Evolutionary conservation across 331 rosid species (phyloP).

Genomic region (Spiraea crenata): DNA sequence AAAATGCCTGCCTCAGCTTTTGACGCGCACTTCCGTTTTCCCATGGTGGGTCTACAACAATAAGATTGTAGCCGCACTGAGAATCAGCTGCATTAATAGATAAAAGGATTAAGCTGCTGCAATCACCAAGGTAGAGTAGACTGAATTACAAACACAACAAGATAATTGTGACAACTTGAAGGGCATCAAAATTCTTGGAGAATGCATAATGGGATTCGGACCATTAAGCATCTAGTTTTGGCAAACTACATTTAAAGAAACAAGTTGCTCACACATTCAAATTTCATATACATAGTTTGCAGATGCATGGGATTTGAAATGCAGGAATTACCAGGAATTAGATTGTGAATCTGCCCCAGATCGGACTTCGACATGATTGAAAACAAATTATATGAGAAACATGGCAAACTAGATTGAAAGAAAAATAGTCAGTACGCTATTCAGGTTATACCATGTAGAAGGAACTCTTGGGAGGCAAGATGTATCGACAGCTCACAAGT

Average conservation of each 20-base stretch:
- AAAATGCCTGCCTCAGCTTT: slow-evolving; percentile 54
- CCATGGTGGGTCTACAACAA: slow-evolving; percentile 93
- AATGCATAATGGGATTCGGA: neutral
- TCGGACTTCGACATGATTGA: slow-evolving; percentile 84
- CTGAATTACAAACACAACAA: neutral
- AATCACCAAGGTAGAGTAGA: neutral
- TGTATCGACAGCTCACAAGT: slow-evolving; percentile 47
- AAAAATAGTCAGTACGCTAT: neutral
- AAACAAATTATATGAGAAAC: slow-evolving; percentile 30
- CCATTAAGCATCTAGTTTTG: neutral
- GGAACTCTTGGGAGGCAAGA: slow-evolving; percentile 70
- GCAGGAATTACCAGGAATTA: slow-evolving; percentile 83
- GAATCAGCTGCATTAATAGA: slow-evolving; percentile 39
- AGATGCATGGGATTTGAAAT: slow-evolving; percentile 25
- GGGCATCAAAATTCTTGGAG: neutral
- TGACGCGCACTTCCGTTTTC: slow-evolving; percentile 93
- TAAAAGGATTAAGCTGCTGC: slow-evolving; percentile 1
- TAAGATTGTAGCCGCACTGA: slow-evolving; percentile 72
- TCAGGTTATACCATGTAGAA: slow-evolving; percentile 73
- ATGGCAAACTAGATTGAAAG: neutral
- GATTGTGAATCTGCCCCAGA: slow-evolving; percentile 81
- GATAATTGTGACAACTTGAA: neutral
- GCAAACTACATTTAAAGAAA: neutral
- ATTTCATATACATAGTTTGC: slow-evolving; percentile 13
- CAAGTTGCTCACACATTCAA: slow-evolving; percentile 12